These are phyloP conservation scores for Przewalskia tangutica DNA, from an alignment of 257 asterid species.

Conservation along the genomic window DNA sequence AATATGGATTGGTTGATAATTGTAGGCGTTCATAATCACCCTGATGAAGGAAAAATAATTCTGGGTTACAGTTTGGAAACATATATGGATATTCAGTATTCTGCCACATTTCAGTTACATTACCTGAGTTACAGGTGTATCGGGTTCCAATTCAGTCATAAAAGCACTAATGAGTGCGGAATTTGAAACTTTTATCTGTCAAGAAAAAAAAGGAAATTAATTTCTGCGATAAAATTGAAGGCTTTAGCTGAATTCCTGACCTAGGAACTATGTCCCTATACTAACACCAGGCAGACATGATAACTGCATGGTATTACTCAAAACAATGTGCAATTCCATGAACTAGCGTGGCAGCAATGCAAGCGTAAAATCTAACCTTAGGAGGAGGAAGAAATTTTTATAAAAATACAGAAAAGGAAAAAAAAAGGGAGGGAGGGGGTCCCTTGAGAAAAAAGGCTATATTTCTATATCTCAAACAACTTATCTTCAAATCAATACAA, in stretches of 20 bases:
- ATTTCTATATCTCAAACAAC: background rate
- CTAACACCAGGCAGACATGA: background rate
- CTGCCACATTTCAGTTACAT: background rate
- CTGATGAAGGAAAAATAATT: constrained; percentile 17
- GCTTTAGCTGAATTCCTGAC: background rate
- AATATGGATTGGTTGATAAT: constrained; percentile 65
- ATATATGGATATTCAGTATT: background rate
- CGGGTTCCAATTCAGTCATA: constrained; percentile 88
- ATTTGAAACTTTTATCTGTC: constrained; percentile 93
- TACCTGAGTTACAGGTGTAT: constrained; percentile 83
- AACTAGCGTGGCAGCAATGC: background rate
- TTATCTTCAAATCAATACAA: background rate
- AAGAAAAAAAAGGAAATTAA: background rate
- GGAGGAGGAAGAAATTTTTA: background rate
- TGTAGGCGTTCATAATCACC: constrained; percentile 90
- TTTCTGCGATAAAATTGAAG: background rate
- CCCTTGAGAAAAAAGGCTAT: background rate
- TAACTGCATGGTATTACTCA: background rate
- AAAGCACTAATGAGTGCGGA: constrained; percentile 95
- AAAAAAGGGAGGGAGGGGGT: background rate
- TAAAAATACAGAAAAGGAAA: background rate
- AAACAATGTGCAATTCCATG: background rate
- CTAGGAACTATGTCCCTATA: background rate
- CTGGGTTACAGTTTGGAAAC: background rate
- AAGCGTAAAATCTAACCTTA: background rate